Evolutionary conservation across 2,329 filamentous ascomycete species (phyloP), one percentile per base, ranked within the genome.

Genomic region (Aspergillus sp.): DNA sequence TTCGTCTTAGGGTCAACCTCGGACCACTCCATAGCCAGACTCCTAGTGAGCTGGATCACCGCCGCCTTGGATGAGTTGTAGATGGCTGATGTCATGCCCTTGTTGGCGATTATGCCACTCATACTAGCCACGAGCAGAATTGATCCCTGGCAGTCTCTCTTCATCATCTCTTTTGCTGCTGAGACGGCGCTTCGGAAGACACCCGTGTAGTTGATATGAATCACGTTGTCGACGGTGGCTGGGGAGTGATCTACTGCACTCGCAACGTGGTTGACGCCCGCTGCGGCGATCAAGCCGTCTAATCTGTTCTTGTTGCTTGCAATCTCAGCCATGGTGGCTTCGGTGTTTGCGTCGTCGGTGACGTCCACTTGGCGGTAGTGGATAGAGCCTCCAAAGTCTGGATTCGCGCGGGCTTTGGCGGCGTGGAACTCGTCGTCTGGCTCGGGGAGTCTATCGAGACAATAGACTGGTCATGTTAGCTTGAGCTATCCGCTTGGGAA

Each of bases 11-110:
- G 7, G 34, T 41, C 34, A 22, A 19, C 11, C 17, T 59, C 57
- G 1, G 57, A 59, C 83, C 79, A 85, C 70, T 85, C 84, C 65
- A 83, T 83, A 0, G 84, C 82, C 23, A 86, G 74, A 11, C 78
- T 83, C 28, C 83, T 78, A 1, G 77, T 74, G 1, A 86, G 76
- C 66, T 86, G 83, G 50, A 83, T 80, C 1, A 86, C 80, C 0
- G 81, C 84, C 0, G 83, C 80, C 71, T 86, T 86, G 61, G 82
- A 84, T 0, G 82, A 77, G 68, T 85, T 85, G 73, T 86, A 86
- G 0, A 78, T 75, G 5, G 76, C 72, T 7, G 68, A 74, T n/a
- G 67, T 72, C 71, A 79, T 72, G 19, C 79, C 81, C 70, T 82
- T 82, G 70, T 83, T 83, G 11, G 81, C 81, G 54, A 82, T 77